Evolutionary conservation across 192 early-diverging fungal species (phyloP).

Genomic region (Phycomyces blakesleeanus): DNA sequence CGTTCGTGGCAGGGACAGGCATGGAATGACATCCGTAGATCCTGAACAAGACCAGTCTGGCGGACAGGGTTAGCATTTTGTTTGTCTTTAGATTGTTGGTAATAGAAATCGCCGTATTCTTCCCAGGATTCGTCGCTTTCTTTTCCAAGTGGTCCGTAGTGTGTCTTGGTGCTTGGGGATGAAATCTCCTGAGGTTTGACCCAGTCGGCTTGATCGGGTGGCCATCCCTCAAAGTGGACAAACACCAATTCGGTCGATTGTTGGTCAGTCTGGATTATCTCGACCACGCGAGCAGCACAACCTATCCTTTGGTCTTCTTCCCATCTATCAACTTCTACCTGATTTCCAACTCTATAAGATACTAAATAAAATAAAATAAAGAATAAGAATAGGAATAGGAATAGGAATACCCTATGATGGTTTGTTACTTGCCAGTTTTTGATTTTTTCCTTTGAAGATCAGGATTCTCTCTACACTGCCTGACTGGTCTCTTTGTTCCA

Average conservation of each 20-base stretch:
- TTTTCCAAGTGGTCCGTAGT: constrained; percentile 44
- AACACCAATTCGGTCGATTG: constrained; percentile 27
- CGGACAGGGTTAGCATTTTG: constrained; percentile 15
- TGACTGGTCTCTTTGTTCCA: too few species aligned
- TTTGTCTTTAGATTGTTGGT: too few species aligned
- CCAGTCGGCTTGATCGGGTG: constrained; percentile 49
- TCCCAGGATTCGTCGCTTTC: constrained; percentile 42
- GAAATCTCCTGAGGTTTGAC: constrained; percentile 36
- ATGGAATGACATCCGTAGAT: constrained; percentile 45
- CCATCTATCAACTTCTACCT: constrained; percentile 8
- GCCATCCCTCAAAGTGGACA: constrained; percentile 53
- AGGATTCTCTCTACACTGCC: too few species aligned
- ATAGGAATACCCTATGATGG: too few species aligned
- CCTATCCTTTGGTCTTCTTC: neutral
- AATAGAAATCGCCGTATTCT: constrained; percentile 43
- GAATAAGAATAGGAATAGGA: too few species aligned
- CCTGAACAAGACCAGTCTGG: constrained; percentile 45
- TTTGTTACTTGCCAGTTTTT: too few species aligned
- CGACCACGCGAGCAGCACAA: constrained; percentile 4
- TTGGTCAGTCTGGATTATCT: neutral
- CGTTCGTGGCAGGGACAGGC: constrained; percentile 46
- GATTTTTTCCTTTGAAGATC: too few species aligned
- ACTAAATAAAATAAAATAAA: neutral
- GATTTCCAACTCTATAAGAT: neutral
- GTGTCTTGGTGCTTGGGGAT: constrained; percentile 11